A percentile compares a stretch with the other conserved stretches of the same genome.
These are phyloP conservation scores for Quercus ilex DNA, from an alignment of 306 rosid species.

Conservation along the genomic window DNA sequence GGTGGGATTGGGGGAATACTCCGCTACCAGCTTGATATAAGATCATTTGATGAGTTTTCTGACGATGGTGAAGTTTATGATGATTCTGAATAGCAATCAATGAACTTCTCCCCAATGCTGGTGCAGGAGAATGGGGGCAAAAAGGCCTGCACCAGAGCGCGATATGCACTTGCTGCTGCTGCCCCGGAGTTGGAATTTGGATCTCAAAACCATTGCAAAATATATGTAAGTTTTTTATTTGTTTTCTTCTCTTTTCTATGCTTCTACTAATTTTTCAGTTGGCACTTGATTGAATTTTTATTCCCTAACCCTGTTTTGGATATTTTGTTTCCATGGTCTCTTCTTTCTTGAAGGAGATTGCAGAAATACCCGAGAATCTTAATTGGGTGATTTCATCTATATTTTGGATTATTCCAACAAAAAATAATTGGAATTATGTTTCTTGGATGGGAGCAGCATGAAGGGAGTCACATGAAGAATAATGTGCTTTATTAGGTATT, in stretches of 20 bases:
- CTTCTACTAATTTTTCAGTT: not conserved
- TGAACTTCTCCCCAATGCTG: constrained; percentile 32
- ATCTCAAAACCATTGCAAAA: not conserved
- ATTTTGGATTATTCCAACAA: not conserved
- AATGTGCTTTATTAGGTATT: not conserved
- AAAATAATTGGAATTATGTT: no score
- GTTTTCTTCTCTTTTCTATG: not conserved
- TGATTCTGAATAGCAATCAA: constrained; percentile 60
- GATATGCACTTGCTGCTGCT: constrained; percentile 13
- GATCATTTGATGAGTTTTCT: constrained; percentile 75
- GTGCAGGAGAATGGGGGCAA: constrained; percentile 38
- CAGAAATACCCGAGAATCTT: constrained; percentile 1
- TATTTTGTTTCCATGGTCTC: not conserved
- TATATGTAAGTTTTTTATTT: constrained; percentile 16
- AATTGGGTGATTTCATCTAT: constrained; percentile 1
- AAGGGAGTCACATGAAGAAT: not conserved
- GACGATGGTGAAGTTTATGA: constrained; percentile 59
- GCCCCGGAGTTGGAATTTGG: not conserved
- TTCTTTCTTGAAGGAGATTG: constrained; percentile 2
- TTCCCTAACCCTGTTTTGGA: not conserved
- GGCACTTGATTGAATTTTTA: not conserved
- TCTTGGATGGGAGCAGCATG: not conserved
- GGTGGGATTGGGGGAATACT: constrained; percentile 93
- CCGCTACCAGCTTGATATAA: constrained; percentile 88
- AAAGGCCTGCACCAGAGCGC: constrained; percentile 32